Evolutionary conservation across 2,329 filamentous ascomycete genomes (phyloP).

Genomic region (Penicillium sp.): DNA sequence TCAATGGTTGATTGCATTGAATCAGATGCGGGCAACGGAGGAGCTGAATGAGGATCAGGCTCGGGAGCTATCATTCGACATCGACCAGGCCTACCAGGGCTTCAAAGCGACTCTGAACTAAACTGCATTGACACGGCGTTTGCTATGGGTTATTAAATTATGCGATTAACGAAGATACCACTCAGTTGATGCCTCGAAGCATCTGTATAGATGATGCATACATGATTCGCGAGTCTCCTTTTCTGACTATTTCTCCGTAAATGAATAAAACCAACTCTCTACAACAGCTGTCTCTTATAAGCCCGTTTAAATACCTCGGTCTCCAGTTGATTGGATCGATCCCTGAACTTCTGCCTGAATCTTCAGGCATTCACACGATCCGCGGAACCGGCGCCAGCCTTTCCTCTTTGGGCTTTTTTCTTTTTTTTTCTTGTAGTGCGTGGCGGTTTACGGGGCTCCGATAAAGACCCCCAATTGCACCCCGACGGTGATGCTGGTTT

Average conservation of each 20-base stretch:
- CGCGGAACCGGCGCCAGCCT: slow-evolving; percentile 30
- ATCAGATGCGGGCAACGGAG: slow-evolving; percentile 96
- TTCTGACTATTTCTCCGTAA: no score
- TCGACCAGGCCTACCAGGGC: slow-evolving; percentile 89
- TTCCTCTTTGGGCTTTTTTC: slow-evolving; percentile 38
- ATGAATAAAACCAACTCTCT: neutral
- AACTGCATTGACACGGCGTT: slow-evolving; percentile 18
- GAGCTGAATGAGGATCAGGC: slow-evolving; percentile 84
- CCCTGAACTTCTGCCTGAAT: slow-evolving; percentile 6
- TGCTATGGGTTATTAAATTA: slow-evolving; percentile 7
- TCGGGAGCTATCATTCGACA: slow-evolving; percentile 85
- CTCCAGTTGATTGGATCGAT: neutral
- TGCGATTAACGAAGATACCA: slow-evolving; percentile 13
- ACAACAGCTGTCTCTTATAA: neutral
- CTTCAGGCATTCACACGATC: slow-evolving; percentile 20
- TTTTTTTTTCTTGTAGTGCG: slow-evolving; percentile 19
- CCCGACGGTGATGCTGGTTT: slow-evolving; percentile 3
- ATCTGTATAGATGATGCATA: neutral
- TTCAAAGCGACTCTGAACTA: slow-evolving; percentile 77
- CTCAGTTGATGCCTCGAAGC: neutral
- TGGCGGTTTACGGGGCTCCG: slow-evolving; percentile 13
- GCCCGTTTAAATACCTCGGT: neutral
- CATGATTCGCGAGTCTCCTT: neutral
- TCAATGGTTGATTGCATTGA: slow-evolving; percentile 94
- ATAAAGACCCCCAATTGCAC: slow-evolving; percentile 11